Evolutionary conservation across 441 rosid genomes (phyloP), one percentile per base, ranked within the genome.

Genomic region (Populus hybrid): DNA sequence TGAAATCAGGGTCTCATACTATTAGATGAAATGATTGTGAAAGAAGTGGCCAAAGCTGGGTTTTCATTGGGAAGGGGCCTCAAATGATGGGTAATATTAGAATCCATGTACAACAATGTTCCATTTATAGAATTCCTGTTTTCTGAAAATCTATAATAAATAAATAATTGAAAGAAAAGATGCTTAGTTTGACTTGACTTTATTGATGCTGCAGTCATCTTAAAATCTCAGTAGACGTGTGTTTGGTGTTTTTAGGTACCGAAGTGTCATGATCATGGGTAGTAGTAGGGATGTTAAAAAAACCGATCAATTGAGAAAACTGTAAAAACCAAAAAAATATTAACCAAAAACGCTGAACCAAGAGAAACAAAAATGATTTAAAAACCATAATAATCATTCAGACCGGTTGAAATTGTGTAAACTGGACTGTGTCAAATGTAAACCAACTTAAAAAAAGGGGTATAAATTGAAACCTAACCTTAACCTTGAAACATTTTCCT

Each of bases 21-120:
- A 61, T 42, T 46, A 76, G 23, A 53, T 74, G 16, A 42, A 71
- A 40, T 28, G 40, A 46, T 61, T 28, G 35, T 68, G 34, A 63
- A 59, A 64, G 69, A 26, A 34, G 59, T 75, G 67, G 42, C 24
- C 64, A 35, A 74, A 72, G 65, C 71, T 74, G 53, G 65, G 57
- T 23, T 75, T 70, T 34, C 26, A 75, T 35, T 32, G 71, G 38
- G 35, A 26, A 32, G 38, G 34, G 14, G 70, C 34, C 72, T 74
- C 3, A n/a, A 38, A 23, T 26, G 21, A 70, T 73, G 67, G 65
- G 18, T 68, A 67, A 12, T 26, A 35, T 35, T 32, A 23, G 68
- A 46, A 72, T 67, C 46, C 65, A 73, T 72, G 24, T 10, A 14
- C 23, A 11, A 71, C 16, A 36, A 30, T 59, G 16, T 21, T 19